phyloP scores from a whole-genome alignment of 768 basidiomycete species.

The Chlorophyllum brunneum region DNA sequence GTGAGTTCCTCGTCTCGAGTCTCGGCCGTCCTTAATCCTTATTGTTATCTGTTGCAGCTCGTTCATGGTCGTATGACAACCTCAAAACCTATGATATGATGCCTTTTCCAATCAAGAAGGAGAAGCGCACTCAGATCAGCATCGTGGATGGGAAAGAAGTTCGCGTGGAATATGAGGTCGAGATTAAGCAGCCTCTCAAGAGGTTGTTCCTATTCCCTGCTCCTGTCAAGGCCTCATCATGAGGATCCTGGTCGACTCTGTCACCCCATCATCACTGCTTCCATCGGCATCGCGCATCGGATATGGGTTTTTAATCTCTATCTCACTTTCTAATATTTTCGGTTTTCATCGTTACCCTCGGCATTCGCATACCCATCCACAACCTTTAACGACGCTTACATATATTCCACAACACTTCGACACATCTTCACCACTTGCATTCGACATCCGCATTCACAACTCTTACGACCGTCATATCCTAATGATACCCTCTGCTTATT shows the following conservation, averaged over 20 bases:
- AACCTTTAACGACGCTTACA: neutral
- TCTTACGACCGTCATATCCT: constrained; percentile 8
- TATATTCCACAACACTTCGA: constrained; percentile 1
- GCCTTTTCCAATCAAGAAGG: constrained; percentile 51
- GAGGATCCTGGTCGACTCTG: neutral
- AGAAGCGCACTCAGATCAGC: constrained; percentile 50
- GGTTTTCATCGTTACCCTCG: neutral
- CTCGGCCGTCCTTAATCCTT: neutral
- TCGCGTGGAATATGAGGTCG: constrained; percentile 48
- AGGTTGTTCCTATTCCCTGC: constrained; percentile 67
- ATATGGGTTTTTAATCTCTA: neutral
- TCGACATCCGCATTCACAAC: constrained; percentile 6
- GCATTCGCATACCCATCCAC: constrained; percentile 5
- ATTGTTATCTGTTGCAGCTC: constrained; percentile 36
- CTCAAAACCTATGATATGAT: constrained; percentile 65
- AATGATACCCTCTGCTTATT: constrained; percentile 17
- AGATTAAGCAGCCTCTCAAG: constrained; percentile 52
- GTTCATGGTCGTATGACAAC: constrained; percentile 77
- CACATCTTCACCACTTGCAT: neutral
- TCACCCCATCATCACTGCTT: too few relatives aligned
- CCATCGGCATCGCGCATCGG: neutral
- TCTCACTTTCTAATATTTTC: neutral
- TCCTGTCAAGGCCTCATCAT: constrained; percentile 11
- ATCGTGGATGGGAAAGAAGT: constrained; percentile 50
- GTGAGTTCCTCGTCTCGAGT: constrained; percentile 35